These are phyloP conservation scores for Maudiozyma barnettii DNA, from an alignment of 805 yeast species.

Conservation along the genomic window DNA sequence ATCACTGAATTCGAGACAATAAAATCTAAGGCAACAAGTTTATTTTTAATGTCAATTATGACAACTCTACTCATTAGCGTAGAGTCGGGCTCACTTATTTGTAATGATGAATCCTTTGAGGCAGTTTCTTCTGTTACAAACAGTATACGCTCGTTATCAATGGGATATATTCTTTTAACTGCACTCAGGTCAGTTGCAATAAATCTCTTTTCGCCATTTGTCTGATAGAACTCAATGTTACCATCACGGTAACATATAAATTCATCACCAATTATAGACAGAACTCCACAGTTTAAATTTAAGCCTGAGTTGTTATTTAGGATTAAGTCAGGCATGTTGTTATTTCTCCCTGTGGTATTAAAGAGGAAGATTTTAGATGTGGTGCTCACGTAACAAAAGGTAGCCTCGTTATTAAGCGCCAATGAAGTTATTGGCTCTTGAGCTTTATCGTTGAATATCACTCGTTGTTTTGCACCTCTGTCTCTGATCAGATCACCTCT, in stretches of 20 bases:
- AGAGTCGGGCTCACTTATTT: conserved; percentile 27
- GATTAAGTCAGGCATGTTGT: conserved; percentile 46
- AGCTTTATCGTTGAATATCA: conserved; percentile 51
- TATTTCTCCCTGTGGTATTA: conserved; percentile 69
- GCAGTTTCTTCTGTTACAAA: conserved; percentile 43
- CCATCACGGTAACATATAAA: conserved; percentile 46
- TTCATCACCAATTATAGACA: conserved; percentile 35
- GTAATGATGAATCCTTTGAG: conserved; percentile 26
- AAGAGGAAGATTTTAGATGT: conserved; percentile 63
- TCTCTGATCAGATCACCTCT: conserved; percentile 86
- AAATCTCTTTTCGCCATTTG: conserved; percentile 43
- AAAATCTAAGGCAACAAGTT: conserved; percentile 58
- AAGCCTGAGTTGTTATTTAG: conserved; percentile 41
- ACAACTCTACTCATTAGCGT: conserved; percentile 42
- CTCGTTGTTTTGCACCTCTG: conserved; percentile 79
- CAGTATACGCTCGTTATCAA: conserved; percentile 48
- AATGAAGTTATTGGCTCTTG: conserved; percentile 77
- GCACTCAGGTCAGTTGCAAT: conserved; percentile 39
- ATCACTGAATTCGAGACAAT: conserved; percentile 58
- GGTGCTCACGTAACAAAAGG: conserved; percentile 61
- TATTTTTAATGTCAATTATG: conserved; percentile 60
- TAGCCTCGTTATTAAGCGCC: conserved; percentile 41
- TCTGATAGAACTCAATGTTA: conserved; percentile 47
- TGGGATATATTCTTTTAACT: conserved; percentile 35
- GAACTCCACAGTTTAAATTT: conserved; percentile 33